Evolutionary conservation across 176 grass and related monocot species (phyloP).

Genomic region (Pharus latifolius): DNA sequence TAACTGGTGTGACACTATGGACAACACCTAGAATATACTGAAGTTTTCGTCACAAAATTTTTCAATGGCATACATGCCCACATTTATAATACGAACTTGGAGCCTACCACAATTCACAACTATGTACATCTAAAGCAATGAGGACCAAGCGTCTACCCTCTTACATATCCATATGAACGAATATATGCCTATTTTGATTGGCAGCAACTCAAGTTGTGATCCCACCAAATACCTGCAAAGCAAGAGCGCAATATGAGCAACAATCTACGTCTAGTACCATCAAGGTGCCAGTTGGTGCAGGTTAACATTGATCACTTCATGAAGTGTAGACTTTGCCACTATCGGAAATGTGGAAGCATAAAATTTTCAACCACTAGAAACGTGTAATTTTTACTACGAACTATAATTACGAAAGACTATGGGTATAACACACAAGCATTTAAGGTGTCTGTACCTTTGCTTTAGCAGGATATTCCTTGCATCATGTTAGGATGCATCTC

Average conservation of each 20-base stretch:
- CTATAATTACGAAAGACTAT: no score
- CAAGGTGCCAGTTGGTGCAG: no score
- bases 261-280: background rate
- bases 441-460: slow-evolving; percentile 3
- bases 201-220: background rate
- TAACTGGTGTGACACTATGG: no score
- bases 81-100: background rate
- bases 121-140: slow-evolving; percentile 15
- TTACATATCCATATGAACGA: background rate
- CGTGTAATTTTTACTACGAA: no score
- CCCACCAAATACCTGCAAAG: slow-evolving; percentile 23
- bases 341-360: no score
- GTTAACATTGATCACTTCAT: no score
- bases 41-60: background rate
- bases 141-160: background rate
- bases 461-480: background rate
- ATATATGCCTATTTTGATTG: background rate
- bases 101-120: background rate
- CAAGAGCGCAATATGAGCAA: background rate
- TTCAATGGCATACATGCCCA: background rate
- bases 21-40: background rate
- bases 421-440: background rate
- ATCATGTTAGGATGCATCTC: background rate
- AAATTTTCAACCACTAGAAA: background rate
- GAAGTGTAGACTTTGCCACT: no score